phyloP scores from a whole-genome alignment of 2,329 filamentous ascomycete genomes.

The Cadophora gregata region DNA sequence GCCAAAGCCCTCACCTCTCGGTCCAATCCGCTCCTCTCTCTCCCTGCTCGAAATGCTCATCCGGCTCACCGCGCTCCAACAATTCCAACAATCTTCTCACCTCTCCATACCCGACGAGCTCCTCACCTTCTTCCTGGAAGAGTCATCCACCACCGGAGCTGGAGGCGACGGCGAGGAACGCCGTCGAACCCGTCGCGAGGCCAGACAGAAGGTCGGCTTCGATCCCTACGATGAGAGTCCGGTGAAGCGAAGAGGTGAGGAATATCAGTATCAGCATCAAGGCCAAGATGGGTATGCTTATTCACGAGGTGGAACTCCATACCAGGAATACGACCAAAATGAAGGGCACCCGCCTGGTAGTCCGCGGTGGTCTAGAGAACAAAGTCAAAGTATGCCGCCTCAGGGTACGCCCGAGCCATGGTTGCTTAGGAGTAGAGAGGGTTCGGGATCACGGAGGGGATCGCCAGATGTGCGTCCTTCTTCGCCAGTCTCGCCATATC shows the following conservation, averaged over 20 bases:
- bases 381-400: conserved; percentile 26
- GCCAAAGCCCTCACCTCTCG: conserved; percentile 46
- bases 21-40: conserved; percentile 67
- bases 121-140: conserved; percentile 75
- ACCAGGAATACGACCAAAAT: conserved; percentile 29
- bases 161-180: conserved; percentile 66
- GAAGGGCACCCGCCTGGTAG: conserved; percentile 19
- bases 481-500: conserved; percentile 38
- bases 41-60: conserved; percentile 76
- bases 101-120: conserved; percentile 75
- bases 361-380: conserved; percentile 23
- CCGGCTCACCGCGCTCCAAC: conserved; percentile 73
- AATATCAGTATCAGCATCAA: conserved; percentile 59
- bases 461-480: conserved; percentile 28
- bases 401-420: conserved; percentile 37
- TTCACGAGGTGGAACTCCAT: conserved; percentile 34
- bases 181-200: conserved; percentile 63
- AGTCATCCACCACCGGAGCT: conserved; percentile 69
- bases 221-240: conserved; percentile 76
- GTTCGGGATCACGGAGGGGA: conserved; percentile 23
- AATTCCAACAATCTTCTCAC: conserved; percentile 76
- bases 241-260: conserved; percentile 65
- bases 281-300: conserved; percentile 35
- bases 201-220: conserved; percentile 67
- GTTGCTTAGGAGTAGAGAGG: conserved; percentile 33